Conservation (phyloP, 2,329 filamentous ascomycete species). For the Penicillium fuscoglaucum region DNA sequence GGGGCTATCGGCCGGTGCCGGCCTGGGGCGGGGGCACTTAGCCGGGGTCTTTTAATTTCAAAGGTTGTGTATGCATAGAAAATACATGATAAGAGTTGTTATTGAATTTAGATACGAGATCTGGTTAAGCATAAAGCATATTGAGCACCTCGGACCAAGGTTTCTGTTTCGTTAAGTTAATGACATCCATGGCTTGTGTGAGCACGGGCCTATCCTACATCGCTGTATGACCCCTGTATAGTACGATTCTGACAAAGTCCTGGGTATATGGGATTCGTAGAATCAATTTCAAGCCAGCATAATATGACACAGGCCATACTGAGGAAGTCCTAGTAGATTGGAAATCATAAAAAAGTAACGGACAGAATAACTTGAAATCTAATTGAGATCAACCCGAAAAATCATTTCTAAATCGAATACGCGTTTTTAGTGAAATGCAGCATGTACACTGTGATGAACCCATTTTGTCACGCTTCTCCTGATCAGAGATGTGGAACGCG, state of each 20-base stretch:
- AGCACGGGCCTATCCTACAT: neutral
- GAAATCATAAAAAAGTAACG: neutral
- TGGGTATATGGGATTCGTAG: too few species aligned
- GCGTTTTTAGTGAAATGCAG: neutral
- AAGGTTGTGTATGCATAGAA: too few species aligned
- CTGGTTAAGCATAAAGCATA: neutral
- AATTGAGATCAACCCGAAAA: neutral
- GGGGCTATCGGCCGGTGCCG: neutral
- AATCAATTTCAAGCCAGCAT: neutral
- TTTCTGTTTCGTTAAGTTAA: neutral
- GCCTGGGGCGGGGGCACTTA: neutral
- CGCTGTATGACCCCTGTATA: too few species aligned
- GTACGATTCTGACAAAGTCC: neutral
- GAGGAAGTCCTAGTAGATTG: neutral
- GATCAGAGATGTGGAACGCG: conserved; percentile 69
- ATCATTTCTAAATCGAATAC: neutral
- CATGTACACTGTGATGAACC: neutral
- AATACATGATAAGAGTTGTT: too few species aligned
- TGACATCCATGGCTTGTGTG: neutral
- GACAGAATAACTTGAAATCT: neutral
- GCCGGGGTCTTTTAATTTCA: neutral
- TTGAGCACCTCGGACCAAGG: neutral
- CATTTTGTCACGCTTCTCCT: too few species aligned
- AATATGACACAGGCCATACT: neutral
- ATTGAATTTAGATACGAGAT: neutral